These are phyloP conservation scores for Pseudocercospora pini-densiflorae DNA, from an alignment of 2,329 filamentous ascomycete genomes.

Conservation along the genomic window DNA sequence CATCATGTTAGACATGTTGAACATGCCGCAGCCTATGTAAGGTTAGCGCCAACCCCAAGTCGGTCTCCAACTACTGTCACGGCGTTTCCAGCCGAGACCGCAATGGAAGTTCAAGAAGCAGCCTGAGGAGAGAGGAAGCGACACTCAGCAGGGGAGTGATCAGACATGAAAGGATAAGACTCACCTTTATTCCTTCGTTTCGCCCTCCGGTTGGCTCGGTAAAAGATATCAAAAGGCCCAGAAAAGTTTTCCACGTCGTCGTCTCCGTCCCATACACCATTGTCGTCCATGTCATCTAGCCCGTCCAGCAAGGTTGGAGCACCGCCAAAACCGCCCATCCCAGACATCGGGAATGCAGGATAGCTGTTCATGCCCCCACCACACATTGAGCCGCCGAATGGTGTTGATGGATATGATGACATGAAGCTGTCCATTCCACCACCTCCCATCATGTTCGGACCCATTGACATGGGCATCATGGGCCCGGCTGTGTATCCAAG, in stretches of 20 bases:
- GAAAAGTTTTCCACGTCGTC: slow-evolving; percentile 59
- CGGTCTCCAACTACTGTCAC: neutral
- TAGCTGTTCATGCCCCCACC: neutral
- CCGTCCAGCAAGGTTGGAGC: neutral
- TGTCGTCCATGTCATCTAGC: slow-evolving; percentile 69
- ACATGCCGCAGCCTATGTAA: slow-evolving; percentile 1
- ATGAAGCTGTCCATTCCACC: slow-evolving; percentile 5
- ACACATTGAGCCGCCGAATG: neutral
- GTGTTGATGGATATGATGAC: neutral
- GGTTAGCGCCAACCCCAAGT: neutral
- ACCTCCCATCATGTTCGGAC: slow-evolving; percentile 3
- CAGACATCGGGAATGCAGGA: neutral
- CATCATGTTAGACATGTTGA: neutral
- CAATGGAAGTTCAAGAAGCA: neutral
- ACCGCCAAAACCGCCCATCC: neutral
- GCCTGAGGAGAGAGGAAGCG: neutral
- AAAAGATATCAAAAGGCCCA: slow-evolving; percentile 1
- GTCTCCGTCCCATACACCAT: slow-evolving; percentile 66
- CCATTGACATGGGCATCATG: slow-evolving; percentile 10
- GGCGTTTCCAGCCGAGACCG: neutral
- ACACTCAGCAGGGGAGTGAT: neutral
- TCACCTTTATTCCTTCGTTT: neutral
- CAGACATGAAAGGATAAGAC: neutral
- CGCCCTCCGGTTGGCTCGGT: neutral
- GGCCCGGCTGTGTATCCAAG: slow-evolving; percentile 7